Conservation (phyloP, 2,329 filamentous ascomycete species). For the Arthrobotrys sphaeroides region DNA sequence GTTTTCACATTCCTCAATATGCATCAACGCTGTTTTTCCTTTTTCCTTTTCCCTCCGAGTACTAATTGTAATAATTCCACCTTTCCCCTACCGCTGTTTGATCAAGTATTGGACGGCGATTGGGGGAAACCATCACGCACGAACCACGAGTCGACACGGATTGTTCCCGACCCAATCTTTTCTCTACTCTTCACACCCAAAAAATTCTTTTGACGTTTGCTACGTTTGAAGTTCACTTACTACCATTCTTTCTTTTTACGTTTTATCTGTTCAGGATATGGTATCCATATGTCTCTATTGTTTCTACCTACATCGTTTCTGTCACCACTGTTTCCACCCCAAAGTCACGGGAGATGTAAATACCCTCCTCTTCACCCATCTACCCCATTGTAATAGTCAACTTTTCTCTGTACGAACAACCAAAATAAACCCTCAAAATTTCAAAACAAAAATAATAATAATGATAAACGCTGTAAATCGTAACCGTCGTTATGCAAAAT, state of each 20-base stretch:
- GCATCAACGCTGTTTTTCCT: neutral
- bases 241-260: neutral
- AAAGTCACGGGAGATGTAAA: conserved; percentile 20
- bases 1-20: neutral
- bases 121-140: neutral
- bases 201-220: neutral
- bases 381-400: neutral
- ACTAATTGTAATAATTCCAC: conserved; percentile 30
- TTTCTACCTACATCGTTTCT: too few relatives aligned
- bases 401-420: too few relatives aligned
- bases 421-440: too few relatives aligned
- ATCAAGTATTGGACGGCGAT: too few relatives aligned
- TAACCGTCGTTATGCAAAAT: neutral
- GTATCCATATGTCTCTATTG: too few relatives aligned
- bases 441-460: neutral
- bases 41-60: conserved; percentile 6
- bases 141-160: neutral
- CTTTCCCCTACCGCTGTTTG: neutral
- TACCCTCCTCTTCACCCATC: neutral
- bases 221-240: neutral
- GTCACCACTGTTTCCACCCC: too few relatives aligned
- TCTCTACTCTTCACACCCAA: neutral
- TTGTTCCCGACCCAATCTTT: neutral
- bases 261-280: neutral
- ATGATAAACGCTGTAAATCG: too few relatives aligned